A percentile compares a stretch with the other conserved stretches of the same genome.
Conservation (phyloP, 345 rosid species). For the Trapa incisa region DNA sequence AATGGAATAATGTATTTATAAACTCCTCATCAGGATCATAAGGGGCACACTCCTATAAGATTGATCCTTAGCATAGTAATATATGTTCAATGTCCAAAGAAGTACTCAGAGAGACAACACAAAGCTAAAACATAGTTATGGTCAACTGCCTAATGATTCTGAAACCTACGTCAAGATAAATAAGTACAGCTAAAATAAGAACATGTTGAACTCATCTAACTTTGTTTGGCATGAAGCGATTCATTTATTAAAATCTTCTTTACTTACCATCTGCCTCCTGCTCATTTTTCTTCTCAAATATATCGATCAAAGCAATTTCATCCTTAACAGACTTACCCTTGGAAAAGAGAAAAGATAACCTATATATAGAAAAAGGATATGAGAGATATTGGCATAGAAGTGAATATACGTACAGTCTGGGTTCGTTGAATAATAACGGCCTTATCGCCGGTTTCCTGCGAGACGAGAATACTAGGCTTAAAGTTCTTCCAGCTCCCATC, state of each 20-base stretch:
- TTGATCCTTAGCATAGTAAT: not conserved
- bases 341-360: not conserved
- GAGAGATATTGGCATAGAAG: not conserved
- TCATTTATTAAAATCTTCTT: not conserved
- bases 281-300: not conserved
- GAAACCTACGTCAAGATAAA: too few relatives aligned
- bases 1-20: not conserved
- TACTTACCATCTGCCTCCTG: not conserved
- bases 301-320: not conserved
- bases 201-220: not conserved
- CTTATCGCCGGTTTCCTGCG: constrained; percentile 66
- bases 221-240: not conserved
- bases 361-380: not conserved
- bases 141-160: too few relatives aligned
- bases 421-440: constrained; percentile 74
- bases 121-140: too few relatives aligned
- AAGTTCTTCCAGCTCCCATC: constrained; percentile 35
- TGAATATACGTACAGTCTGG: constrained; percentile 36
- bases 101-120: not conserved
- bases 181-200: not conserved
- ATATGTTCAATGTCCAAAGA: not conserved
- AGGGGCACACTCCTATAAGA: not conserved
- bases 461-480: constrained; percentile 29
- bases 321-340: not conserved
- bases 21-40: not conserved